These are phyloP conservation scores for Jaapia argillacea DNA, from an alignment of 768 basidiomycete species.

Conservation along the genomic window DNA sequence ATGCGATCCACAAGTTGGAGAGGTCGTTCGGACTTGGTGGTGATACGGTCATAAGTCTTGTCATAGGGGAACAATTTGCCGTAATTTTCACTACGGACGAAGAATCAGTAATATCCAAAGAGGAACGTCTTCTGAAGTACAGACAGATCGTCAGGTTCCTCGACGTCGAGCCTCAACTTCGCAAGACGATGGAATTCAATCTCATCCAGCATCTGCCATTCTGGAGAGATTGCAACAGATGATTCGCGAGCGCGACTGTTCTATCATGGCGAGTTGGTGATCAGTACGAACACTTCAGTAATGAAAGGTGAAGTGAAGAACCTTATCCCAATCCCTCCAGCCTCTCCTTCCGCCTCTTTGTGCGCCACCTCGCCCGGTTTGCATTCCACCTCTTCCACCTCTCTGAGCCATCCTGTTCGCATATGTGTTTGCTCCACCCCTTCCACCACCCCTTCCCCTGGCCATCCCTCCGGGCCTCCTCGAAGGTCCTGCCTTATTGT, in stretches of 20 bases:
- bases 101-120: not conserved
- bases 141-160: slow-evolving; percentile 85
- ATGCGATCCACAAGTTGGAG: slow-evolving; percentile 90
- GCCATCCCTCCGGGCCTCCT: slow-evolving; percentile 61
- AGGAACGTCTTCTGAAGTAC: slow-evolving; percentile 16
- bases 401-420: slow-evolving; percentile 32
- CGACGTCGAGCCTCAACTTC: slow-evolving; percentile 90
- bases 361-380: slow-evolving; percentile 30
- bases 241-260: slow-evolving; percentile 82
- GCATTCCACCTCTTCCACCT: slow-evolving; percentile 26
- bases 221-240: slow-evolving; percentile 83
- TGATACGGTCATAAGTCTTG: slow-evolving; percentile 90
- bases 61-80: slow-evolving; percentile 91
- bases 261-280: too few relatives aligned
- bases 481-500: slow-evolving; percentile 66
- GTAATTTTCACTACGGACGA: slow-evolving; percentile 58
- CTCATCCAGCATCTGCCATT: slow-evolving; percentile 96
- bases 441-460: slow-evolving; percentile 34
- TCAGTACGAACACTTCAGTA: slow-evolving; percentile 5
- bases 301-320: slow-evolving; percentile 21
- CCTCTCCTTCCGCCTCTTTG: slow-evolving; percentile 59
- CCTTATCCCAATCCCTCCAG: slow-evolving; percentile 96
- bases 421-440: slow-evolving; percentile 27
- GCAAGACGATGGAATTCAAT: slow-evolving; percentile 89
- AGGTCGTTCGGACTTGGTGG: slow-evolving; percentile 85